Conservation (phyloP, 345 rosid genomes). For the Eutrema heterophyllum region DNA sequence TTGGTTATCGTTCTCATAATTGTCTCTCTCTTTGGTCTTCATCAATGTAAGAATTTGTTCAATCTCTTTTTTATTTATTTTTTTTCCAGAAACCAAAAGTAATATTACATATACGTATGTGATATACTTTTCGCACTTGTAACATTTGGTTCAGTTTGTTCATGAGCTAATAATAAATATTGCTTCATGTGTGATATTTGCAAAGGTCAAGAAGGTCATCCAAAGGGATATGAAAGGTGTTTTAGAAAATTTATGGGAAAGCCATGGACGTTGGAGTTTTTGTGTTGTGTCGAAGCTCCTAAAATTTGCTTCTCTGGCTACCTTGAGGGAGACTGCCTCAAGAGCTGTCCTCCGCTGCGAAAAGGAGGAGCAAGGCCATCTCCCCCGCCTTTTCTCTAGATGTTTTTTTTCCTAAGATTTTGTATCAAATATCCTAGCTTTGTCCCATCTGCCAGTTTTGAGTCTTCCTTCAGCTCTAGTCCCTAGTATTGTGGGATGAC, state of each 20-base stretch:
- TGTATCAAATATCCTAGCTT: too few species aligned
- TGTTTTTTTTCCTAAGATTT: too few species aligned
- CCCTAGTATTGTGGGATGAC: too few species aligned
- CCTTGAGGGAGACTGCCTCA: background rate
- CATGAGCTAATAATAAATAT: background rate
- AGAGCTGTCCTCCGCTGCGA: background rate
- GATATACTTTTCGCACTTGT: background rate
- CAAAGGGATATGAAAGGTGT: constrained; percentile 2
- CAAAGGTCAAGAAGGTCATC: background rate
- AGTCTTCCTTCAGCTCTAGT: too few species aligned
- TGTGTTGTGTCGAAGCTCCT: background rate
- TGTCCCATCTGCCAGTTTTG: too few species aligned
- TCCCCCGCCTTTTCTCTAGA: too few species aligned
- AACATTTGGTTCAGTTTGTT: background rate
- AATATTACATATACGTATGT: background rate
- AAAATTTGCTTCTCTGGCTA: background rate
- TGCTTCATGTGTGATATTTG: background rate
- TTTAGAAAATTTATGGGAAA: background rate
- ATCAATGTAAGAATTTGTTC: background rate
- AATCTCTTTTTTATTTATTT: background rate
- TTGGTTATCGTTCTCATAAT: background rate
- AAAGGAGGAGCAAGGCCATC: too few species aligned
- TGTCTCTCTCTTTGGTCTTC: background rate
- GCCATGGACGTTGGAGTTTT: background rate
- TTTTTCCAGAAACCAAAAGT: background rate